phyloP scores from a whole-genome alignment of 441 rosid species.

The Eutrema salsugineum region DNA sequence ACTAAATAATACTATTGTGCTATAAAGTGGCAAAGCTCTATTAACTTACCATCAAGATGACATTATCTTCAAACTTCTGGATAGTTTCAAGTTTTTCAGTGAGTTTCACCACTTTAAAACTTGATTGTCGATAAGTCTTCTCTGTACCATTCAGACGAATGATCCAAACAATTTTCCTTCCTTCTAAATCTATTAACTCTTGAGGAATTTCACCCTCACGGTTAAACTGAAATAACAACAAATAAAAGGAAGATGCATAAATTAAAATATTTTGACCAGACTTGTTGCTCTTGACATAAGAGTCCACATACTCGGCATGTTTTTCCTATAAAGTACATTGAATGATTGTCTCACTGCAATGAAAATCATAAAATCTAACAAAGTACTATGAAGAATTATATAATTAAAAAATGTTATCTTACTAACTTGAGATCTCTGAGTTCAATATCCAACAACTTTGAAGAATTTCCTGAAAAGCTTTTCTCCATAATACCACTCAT shows the following conservation, averaged over 20 bases:
- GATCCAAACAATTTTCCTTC: background rate
- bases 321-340: background rate
- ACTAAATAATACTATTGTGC: too few relatives aligned
- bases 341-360: background rate
- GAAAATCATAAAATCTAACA: background rate
- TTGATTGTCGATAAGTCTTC: background rate
- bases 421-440: background rate
- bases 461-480: background rate
- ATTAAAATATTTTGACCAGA: too few relatives aligned
- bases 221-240: background rate
- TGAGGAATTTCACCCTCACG: background rate
- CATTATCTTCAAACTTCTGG: background rate
- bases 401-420: too few relatives aligned
- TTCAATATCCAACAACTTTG: background rate
- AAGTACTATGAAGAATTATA: too few relatives aligned
- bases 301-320: background rate
- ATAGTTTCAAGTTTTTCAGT: background rate
- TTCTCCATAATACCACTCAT: background rate
- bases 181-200: background rate
- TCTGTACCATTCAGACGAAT: background rate
- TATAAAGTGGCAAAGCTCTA: background rate
- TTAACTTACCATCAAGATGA: background rate
- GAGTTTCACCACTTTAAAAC: background rate
- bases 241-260: background rate
- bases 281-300: background rate